Conservation (phyloP, 805 yeast genomes). For the Ogataea wickerhamii region DNA sequence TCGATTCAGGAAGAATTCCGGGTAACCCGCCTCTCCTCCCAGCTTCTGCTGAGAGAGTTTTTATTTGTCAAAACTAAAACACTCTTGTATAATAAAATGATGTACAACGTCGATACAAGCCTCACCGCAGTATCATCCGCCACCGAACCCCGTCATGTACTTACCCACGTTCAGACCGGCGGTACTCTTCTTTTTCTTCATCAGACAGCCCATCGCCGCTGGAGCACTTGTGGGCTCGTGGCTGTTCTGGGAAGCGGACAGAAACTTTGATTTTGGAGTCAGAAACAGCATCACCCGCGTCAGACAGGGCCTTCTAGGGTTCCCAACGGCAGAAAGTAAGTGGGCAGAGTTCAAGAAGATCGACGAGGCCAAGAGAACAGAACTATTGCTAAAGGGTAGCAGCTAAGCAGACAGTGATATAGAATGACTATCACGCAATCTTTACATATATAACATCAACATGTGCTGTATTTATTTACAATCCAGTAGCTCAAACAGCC, state of each 20-base stretch:
- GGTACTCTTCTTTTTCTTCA: slow-evolving; percentile 32
- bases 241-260: slow-evolving; percentile 36
- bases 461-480: not conserved
- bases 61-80: not conserved
- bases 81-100: too few species aligned
- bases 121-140: not conserved
- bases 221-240: slow-evolving; percentile 29
- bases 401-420: too few species aligned
- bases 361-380: slow-evolving; percentile 30
- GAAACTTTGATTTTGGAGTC: slow-evolving; percentile 30
- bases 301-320: slow-evolving; percentile 30
- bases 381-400: slow-evolving; percentile 7
- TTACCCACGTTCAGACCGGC: slow-evolving; percentile 36
- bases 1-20: too few species aligned
- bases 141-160: slow-evolving; percentile 13
- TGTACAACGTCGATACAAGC: too few species aligned
- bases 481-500: too few species aligned
- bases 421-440: too few species aligned
- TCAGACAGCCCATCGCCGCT: slow-evolving; percentile 38
- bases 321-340: slow-evolving; percentile 31
- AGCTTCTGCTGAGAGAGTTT: not conserved
- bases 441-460: not conserved
- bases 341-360: slow-evolving; percentile 31
- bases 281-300: slow-evolving; percentile 25
- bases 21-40: slow-evolving; percentile 4